Conservation (phyloP, 2,329 filamentous ascomycete genomes). For the Microdochium nivale region DNA sequence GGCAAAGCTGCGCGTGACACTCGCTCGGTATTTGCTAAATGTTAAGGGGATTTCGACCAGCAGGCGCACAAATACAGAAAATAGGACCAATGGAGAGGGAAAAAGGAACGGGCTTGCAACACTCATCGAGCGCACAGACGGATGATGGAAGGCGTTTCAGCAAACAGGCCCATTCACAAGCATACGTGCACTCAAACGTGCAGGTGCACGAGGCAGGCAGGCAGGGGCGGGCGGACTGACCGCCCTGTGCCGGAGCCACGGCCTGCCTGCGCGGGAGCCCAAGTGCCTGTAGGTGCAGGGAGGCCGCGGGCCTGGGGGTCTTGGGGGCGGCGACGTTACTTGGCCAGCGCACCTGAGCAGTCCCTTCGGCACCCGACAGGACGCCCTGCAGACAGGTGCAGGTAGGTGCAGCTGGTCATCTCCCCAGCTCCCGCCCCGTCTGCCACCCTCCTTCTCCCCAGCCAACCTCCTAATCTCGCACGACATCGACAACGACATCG, state of each 20-base stretch:
- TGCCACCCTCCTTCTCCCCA: not conserved
- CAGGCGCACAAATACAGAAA: not conserved
- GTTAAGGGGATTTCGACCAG: no score
- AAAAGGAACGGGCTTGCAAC: not conserved
- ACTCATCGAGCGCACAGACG: not conserved
- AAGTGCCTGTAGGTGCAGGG: no score
- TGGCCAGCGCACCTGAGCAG: not conserved
- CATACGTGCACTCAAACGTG: not conserved
- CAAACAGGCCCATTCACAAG: no score
- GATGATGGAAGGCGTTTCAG: not conserved
- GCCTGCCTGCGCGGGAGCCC: not conserved
- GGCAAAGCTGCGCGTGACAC: no score
- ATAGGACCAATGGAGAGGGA: not conserved
- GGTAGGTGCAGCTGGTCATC: not conserved
- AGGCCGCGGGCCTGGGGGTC: no score
- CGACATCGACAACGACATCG: constrained; percentile 5
- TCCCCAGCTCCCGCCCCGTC: not conserved
- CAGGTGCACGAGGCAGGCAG: not conserved
- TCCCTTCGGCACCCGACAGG: not conserved
- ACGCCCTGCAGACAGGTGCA: not conserved
- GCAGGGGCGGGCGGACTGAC: not conserved
- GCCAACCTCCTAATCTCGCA: not conserved
- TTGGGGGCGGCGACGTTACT: not conserved
- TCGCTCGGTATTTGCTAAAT: no score
- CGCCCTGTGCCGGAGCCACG: not conserved